phyloP scores from a whole-genome alignment of 2,329 filamentous ascomycete genomes.

The Sarocladium oryzae region DNA sequence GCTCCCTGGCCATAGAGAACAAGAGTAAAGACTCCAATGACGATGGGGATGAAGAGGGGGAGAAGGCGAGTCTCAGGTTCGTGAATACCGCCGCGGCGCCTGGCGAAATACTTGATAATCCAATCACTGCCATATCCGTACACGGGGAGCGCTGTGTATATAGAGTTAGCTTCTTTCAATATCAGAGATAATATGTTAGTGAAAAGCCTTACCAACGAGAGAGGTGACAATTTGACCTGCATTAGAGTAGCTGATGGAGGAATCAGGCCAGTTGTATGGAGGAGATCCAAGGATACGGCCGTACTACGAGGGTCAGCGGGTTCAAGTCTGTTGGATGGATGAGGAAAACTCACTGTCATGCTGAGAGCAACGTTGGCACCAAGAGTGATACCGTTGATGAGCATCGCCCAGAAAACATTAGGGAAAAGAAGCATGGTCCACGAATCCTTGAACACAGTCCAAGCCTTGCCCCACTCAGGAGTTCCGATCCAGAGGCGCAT shows the following conservation, averaged over 20 bases:
- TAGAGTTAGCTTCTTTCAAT: not conserved
- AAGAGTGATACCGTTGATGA: not conserved
- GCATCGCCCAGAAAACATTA: not conserved
- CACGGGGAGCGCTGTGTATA: constrained; percentile 11
- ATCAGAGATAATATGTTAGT: not conserved
- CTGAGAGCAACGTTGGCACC: not conserved
- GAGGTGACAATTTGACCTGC: not conserved
- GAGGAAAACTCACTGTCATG: not conserved
- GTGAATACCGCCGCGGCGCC: not conserved
- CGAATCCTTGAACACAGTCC: not conserved
- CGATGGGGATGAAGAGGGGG: not conserved
- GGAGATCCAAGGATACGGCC: not conserved
- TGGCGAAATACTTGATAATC: constrained; percentile 8
- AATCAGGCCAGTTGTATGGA: not conserved
- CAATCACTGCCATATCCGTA: constrained; percentile 17
- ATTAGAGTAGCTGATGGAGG: not conserved
- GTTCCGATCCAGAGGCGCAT: not conserved
- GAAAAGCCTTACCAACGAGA: not conserved
- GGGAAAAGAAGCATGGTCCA: not conserved
- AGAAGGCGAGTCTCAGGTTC: not conserved
- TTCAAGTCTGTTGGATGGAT: not conserved
- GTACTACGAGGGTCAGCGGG: not conserved
- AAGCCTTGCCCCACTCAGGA: not conserved
- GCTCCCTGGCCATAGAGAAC: constrained; percentile 10
- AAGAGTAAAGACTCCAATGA: constrained; percentile 2